phyloP scores from a whole-genome alignment of 768 basidiomycete species.

The Russula compacta region DNA sequence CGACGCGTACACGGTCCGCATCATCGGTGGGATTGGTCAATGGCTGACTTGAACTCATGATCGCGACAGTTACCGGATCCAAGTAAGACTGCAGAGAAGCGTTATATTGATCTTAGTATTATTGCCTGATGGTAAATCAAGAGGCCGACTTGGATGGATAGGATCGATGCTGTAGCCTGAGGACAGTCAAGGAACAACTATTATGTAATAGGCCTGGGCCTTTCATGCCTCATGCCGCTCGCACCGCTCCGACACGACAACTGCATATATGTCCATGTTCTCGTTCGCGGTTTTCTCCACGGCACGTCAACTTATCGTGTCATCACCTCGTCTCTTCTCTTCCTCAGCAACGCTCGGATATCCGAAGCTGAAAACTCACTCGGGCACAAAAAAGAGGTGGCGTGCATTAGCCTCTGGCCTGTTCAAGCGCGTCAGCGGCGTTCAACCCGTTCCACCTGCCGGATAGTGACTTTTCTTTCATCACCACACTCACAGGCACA shows the following conservation, averaged over 20 bases:
- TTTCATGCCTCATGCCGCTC: no score
- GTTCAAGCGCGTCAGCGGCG: conserved; percentile 63
- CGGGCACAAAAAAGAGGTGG: conserved; percentile 77
- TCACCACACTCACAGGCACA: conserved; percentile 39
- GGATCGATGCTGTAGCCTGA: no score
- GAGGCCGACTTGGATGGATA: no score
- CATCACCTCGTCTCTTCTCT: conserved; percentile 40
- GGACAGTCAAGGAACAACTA: no score
- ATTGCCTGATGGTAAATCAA: no score
- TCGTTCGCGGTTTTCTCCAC: conserved; percentile 18
- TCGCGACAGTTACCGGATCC: not conserved
- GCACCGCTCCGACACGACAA: no score
- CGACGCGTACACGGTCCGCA: conserved; percentile 58
- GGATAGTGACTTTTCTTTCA: not conserved
- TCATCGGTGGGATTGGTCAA: conserved; percentile 51
- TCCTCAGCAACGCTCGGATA: conserved; percentile 46
- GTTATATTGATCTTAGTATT: no score
- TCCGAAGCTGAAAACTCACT: conserved; percentile 75
- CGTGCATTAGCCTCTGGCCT: conserved; percentile 48
- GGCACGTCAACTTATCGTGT: conserved; percentile 11
- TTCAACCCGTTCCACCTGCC: not conserved
- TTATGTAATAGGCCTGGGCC: no score
- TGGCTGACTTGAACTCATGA: conserved; percentile 20
- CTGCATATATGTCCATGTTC: conserved; percentile 23
- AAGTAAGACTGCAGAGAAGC: no score